phyloP scores from a whole-genome alignment of 2,329 filamentous ascomycete genomes.

The Claviceps fusiformis region DNA sequence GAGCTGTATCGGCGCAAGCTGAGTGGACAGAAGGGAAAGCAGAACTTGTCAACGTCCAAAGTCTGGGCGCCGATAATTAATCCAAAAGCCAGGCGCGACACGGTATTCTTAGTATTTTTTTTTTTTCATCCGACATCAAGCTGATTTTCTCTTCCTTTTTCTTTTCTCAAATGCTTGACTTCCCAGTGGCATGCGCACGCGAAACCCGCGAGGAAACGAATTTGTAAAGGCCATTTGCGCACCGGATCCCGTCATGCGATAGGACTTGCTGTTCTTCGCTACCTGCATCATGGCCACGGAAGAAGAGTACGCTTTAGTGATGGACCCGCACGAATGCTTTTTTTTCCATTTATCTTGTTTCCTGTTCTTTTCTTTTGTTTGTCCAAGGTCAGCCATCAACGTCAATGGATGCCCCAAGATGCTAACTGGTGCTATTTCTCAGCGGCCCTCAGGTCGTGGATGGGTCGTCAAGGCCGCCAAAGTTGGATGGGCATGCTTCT shows the following conservation, averaged over 20 bases:
- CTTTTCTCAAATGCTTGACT: not conserved
- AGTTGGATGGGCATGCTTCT: not conserved
- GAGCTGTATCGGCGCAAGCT: not conserved
- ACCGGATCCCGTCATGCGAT: not conserved
- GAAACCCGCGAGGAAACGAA: not conserved
- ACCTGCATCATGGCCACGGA: constrained; percentile 6
- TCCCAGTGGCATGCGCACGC: not conserved
- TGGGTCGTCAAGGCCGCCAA: constrained; percentile 1
- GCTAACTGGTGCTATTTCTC: not conserved
- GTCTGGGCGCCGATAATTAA: not conserved
- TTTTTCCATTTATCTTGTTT: too few relatives aligned
- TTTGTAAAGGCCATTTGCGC: not conserved
- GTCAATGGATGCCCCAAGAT: not conserved
- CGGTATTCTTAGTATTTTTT: not conserved
- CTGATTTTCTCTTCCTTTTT: too few relatives aligned
- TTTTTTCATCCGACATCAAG: too few relatives aligned
- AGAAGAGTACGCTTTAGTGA: constrained; percentile 3
- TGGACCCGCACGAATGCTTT: not conserved
- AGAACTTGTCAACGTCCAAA: not conserved
- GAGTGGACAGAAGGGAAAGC: not conserved
- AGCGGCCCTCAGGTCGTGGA: not conserved
- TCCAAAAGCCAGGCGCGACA: not conserved
- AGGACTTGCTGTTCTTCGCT: not conserved
- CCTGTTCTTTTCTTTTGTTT: not conserved
- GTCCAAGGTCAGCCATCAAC: not conserved